phyloP scores from a whole-genome alignment of 495 filamentous ascomycete genomes.

The Neurospora sublineolata region DNA sequence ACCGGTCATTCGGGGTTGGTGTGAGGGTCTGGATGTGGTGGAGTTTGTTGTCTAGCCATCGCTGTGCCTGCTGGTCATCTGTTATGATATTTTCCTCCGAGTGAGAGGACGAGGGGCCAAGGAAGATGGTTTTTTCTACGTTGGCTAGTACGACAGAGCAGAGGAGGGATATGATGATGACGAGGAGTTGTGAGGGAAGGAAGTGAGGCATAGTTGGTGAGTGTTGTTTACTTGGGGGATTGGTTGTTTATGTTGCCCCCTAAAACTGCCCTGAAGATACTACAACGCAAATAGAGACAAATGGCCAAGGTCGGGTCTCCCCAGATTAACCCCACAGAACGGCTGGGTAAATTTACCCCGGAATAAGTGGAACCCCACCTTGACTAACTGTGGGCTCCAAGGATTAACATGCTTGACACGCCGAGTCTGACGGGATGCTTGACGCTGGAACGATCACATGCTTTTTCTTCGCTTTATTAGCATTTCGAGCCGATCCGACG shows the following conservation, averaged over 20 bases:
- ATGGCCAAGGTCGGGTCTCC: background rate
- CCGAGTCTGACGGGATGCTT: background rate
- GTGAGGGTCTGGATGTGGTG: constrained; percentile 48
- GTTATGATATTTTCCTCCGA: constrained; percentile 12
- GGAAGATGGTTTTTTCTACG: constrained; percentile 85
- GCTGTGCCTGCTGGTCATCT: background rate
- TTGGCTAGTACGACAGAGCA: constrained; percentile 40
- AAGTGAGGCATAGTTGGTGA: background rate
- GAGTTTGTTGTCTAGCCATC: background rate
- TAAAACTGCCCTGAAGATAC: background rate
- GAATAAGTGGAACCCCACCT: background rate
- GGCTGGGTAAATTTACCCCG: background rate
- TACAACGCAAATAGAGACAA: background rate
- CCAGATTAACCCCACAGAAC: background rate
- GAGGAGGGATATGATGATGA: background rate
- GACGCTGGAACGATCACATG: background rate
- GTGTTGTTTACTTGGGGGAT: background rate
- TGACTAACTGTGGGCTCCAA: background rate
- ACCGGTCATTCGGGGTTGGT: constrained; percentile 30
- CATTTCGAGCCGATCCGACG: background rate
- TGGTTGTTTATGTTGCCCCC: background rate
- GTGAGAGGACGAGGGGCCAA: constrained; percentile 46
- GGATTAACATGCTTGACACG: background rate
- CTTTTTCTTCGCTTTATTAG: background rate
- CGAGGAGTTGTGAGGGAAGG: background rate